Evolutionary conservation across 2,329 filamentous ascomycete species (phyloP).

Genomic region (Helminthosporium solani): DNA sequence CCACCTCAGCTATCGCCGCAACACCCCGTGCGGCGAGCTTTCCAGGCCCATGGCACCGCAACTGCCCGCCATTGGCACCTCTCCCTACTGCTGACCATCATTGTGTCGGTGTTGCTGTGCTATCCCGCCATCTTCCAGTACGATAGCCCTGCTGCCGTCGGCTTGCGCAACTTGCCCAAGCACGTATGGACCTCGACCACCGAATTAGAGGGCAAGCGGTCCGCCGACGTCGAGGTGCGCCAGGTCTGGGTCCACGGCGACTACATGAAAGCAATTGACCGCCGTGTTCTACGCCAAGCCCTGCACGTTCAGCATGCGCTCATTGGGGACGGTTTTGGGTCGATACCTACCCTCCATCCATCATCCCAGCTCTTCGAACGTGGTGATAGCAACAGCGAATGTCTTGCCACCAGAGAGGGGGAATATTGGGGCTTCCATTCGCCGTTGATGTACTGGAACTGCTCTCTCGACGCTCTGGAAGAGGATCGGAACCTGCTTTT

Average conservation of each 20-base stretch:
- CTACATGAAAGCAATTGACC: constrained; percentile 74
- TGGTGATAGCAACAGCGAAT: constrained; percentile 18
- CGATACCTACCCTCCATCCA: constrained; percentile 3
- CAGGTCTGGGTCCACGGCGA: constrained; percentile 79
- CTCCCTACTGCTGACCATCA: constrained; percentile 72
- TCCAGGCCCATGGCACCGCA: constrained; percentile 69
- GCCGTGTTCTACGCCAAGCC: constrained; percentile 64
- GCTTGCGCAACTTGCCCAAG: constrained; percentile 70
- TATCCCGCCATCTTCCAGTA: constrained; percentile 77
- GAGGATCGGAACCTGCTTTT: constrained; percentile 63
- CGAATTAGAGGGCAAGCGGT: constrained; percentile 56
- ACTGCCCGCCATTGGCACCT: constrained; percentile 72
- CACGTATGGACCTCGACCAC: constrained; percentile 80
- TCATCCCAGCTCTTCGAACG: constrained; percentile 6
- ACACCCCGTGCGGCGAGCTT: constrained; percentile 65
- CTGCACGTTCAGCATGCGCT: constrained; percentile 70
- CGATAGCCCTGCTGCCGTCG: constrained; percentile 69
- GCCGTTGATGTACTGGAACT: constrained; percentile 79
- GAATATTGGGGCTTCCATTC: constrained; percentile 78
- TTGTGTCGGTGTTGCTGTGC: constrained; percentile 67
- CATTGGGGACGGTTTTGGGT: constrained; percentile 51
- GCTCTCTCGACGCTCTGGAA: constrained; percentile 59
- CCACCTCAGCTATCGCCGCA: constrained; percentile 64
- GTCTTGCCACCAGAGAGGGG: constrained; percentile 49
- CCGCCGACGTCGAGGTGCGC: constrained; percentile 73